These are phyloP conservation scores for Aspergillus leporis DNA, from an alignment of 495 filamentous ascomycete genomes.

Conservation along the genomic window DNA sequence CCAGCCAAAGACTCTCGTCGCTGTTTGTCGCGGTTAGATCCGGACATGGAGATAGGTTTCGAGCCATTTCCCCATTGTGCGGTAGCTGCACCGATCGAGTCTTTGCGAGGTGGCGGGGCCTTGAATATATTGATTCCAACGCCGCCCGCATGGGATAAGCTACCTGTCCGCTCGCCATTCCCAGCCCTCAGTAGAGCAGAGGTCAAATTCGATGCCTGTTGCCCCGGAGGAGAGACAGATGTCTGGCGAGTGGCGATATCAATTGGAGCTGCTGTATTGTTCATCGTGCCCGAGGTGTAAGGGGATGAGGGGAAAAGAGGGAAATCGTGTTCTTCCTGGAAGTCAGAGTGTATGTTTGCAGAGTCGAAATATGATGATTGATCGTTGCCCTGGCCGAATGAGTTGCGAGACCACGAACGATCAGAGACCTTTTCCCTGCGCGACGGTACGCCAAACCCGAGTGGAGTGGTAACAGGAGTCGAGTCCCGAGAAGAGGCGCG, in stretches of 20 bases:
- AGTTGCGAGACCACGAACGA: conserved; percentile 18
- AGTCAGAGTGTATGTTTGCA: conserved; percentile 8
- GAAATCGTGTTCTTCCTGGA: conserved; percentile 38
- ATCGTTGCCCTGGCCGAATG: conserved; percentile 12
- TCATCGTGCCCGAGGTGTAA: conserved; percentile 43
- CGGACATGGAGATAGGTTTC: conserved; percentile 82
- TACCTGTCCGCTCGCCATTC: conserved; percentile 41
- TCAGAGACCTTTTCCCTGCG: conserved; percentile 39
- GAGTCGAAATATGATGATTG: conserved; percentile 16
- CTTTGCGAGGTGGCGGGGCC: conserved; percentile 58
- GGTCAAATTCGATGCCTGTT: conserved; percentile 62
- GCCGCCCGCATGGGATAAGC: conserved; percentile 43
- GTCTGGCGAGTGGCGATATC: conserved; percentile 64
- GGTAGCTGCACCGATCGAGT: conserved; percentile 64
- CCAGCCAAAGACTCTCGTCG: conserved; percentile 84
- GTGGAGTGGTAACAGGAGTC: conserved; percentile 44
- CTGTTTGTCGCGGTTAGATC: conserved; percentile 69
- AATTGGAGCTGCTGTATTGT: conserved; percentile 57
- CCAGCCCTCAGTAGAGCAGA: conserved; percentile 57
- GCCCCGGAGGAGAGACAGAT: conserved; percentile 61
- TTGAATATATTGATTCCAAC: conserved; percentile 60
- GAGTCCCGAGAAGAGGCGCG: conserved; percentile 44
- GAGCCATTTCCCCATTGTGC: conserved; percentile 69
- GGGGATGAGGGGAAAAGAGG: conserved; percentile 45
- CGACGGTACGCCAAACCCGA: conserved; percentile 44